Evolutionary conservation across 768 basidiomycete genomes (phyloP), one percentile per base, ranked within the genome.

Genomic region (Sarcodon sp.): DNA sequence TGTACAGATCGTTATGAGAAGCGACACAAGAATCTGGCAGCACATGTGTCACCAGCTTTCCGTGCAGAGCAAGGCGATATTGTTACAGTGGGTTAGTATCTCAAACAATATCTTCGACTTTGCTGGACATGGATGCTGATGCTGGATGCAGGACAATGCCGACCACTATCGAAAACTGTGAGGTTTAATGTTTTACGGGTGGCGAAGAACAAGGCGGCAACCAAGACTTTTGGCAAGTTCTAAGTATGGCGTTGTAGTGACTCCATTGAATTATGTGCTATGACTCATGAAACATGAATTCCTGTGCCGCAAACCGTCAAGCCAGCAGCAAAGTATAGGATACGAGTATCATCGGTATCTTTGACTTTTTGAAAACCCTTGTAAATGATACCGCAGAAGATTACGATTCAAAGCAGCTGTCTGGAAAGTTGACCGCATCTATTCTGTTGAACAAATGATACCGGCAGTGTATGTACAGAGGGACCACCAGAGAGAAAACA

Each of bases 101-200:
- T 38, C 9, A 13, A 2, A 35, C 33, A 18, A 48, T 15, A 45
- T 15, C 15, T 38, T 18, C 3, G 10, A 27, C 16, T 49, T 11
- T 43, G 33, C 44, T 34, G 6, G 35, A 15, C 39, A 35, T 33
- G 36, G 37, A 12, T 43, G 45, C 9, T 12, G 7, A 21, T n/a
- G 18, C 13, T 8, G 11, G 31, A 33, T 51, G 41, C 58, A 91
- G 91, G 92, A 34, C 96, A 99, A 80, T 99, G 96, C 76, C 86
- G 96, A 64, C 96, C 96, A 58, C 70, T 98, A 60, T 98, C 96
- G 52, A 99, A 99, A 72, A 98, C 94, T 33, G 90, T 97, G 61
- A 88, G 96, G 45, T 99, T 99, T 84, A 99, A 99, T 70, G 96
- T 99, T 50, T 69, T 98, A 64, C 86, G 93, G 60, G 94, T 99